Percentiles rank a stretch among this genome's conserved stretches.
phyloP scores from a whole-genome alignment of 352 stramenopile genomes.

The Pythium rishiriense region DNA sequence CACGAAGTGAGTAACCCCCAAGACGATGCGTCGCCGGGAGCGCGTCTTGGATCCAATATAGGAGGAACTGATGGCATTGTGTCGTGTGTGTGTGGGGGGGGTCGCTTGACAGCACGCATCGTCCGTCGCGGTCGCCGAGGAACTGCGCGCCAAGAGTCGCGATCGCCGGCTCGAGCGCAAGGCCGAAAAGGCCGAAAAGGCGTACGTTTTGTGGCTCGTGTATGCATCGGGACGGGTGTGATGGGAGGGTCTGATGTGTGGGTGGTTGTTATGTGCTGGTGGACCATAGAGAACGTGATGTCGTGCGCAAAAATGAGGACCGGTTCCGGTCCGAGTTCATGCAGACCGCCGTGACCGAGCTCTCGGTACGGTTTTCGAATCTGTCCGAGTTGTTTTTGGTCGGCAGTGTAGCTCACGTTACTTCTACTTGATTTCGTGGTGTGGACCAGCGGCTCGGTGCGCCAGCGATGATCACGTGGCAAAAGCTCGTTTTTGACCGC shows the following conservation, averaged over 20 bases:
- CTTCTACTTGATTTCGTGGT: background rate
- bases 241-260: background rate
- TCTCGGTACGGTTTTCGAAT: constrained; percentile 51
- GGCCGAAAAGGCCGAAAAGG: constrained; percentile 46
- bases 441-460: constrained; percentile 48
- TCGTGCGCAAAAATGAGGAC: constrained; percentile 53
- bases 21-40: too few species aligned
- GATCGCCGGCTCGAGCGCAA: constrained; percentile 51
- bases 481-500: constrained; percentile 64
- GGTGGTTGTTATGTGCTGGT: too few species aligned
- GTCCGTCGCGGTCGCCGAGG: constrained; percentile 35
- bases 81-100: too few species aligned
- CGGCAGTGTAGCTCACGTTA: too few species aligned
- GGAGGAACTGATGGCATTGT: background rate
- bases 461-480: constrained; percentile 56
- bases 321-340: constrained; percentile 61
- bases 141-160: constrained; percentile 32
- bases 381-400: too few species aligned
- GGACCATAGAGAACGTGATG: constrained; percentile 43
- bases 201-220: constrained; percentile 22
- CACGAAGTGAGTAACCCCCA: constrained; percentile 43
- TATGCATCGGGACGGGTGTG: too few species aligned
- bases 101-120: constrained; percentile 46
- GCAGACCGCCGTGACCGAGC: constrained; percentile 45
- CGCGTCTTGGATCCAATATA: too few species aligned